Percentiles rank a stretch among this genome's conserved stretches.
phyloP scores from a whole-genome alignment of 768 basidiomycete genomes.

The Leucocoprinus sp. region DNA sequence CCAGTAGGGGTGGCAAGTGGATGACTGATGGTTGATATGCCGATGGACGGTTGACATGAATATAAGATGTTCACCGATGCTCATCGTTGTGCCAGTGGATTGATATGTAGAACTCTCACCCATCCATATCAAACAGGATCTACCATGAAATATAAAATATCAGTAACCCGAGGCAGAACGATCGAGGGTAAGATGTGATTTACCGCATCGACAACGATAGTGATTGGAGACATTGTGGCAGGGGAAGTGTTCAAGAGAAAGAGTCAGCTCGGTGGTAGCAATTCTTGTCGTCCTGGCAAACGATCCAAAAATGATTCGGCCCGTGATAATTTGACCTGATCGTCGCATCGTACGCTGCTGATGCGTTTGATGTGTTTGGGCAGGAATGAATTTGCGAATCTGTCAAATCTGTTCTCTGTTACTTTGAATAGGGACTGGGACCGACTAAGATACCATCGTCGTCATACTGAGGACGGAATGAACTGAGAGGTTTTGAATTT shows the following conservation, averaged over 20 bases:
- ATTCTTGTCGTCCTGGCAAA: too few relatives aligned
- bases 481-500: too few relatives aligned
- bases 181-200: constrained; percentile 16
- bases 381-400: too few relatives aligned
- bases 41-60: neutral
- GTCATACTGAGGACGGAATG: too few relatives aligned
- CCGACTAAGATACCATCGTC: too few relatives aligned
- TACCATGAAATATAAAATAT: constrained; percentile 17
- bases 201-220: constrained; percentile 46
- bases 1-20: constrained; percentile 1
- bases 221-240: constrained; percentile 22
- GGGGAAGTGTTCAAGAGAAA: neutral
- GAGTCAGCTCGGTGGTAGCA: too few relatives aligned
- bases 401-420: too few relatives aligned
- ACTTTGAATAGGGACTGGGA: too few relatives aligned
- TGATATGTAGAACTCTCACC: constrained; percentile 29
- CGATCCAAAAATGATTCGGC: too few relatives aligned
- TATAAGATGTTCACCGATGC: neutral
- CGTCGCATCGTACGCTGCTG: too few relatives aligned
- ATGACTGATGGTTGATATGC: constrained; percentile 4
- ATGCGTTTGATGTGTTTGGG: too few relatives aligned
- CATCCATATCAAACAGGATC: constrained; percentile 68
- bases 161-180: neutral
- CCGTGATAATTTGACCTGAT: too few relatives aligned
- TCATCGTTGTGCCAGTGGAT: neutral